Base-by-base conservation (phyloP, 2,329 filamentous ascomycete genomes). In the Hypoxylon rubiginosum region DNA sequence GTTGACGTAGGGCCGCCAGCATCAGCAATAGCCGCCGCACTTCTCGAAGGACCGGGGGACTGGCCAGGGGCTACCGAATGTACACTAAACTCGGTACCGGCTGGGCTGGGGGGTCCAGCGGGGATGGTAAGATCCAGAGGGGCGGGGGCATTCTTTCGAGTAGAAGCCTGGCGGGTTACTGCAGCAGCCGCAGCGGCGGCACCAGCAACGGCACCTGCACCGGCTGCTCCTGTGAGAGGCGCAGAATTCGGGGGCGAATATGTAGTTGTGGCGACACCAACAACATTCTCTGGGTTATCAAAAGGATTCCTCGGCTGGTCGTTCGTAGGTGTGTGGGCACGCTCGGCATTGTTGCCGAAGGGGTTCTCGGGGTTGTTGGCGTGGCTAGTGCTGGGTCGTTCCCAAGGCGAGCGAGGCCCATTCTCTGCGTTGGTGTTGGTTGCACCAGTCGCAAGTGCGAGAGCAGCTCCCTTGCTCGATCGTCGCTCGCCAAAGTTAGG, bases 321-420 rank as follows among this genome's bases (percentile, higher is more conserved):
- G 52, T 82, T 79, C 50, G 82, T 79, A 24, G 83, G 79, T n/a
- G 80, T 80, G 46, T 79, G 74, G 39, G 82, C 74, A 57, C 78
- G 82, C 77, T 89, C 74, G 8, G 69, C 87, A 41, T 88, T 84
- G 72, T 85, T 85, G 53, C 87, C 89, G 78, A 96, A 96, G 19
- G 92, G 93, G 76, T 96, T 93, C 64, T 83, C 82, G 2, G 85
- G 81, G 74, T 90, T 84, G 55, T 82, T 80, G 77, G 82, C 84
- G 68, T 75, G 77, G 71, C 72, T 74, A 45, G 79, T 82, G 70
- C 66, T 73, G 34, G 84, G 83, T 34, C 85, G 82, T 62, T 87
- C 85, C 82, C 84, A 85, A 17, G 75, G 76, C 15, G 78, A 73
- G 10, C 73, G 74, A 63, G 66, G 73, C 24, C 71, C 62, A 56